A percentile compares a stretch with the other conserved stretches of the same genome.
These are phyloP conservation scores for Diplodia intermedia DNA, from an alignment of 2,329 filamentous ascomycete species.

Conservation along the genomic window DNA sequence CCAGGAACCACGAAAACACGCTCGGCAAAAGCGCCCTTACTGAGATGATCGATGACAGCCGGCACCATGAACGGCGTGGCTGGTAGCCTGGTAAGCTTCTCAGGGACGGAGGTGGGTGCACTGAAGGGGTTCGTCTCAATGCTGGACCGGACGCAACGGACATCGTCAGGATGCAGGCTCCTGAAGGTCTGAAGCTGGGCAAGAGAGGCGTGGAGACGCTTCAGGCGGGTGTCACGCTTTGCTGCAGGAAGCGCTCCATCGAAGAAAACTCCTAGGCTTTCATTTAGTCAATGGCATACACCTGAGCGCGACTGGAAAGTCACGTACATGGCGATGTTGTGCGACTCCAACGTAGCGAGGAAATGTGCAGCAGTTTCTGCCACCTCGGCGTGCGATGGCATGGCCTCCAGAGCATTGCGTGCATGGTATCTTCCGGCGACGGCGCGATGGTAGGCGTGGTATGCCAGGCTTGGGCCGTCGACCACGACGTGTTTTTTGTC, in stretches of 20 bases:
- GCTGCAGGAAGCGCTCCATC: constrained; percentile 77
- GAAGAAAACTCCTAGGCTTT: constrained; percentile 76
- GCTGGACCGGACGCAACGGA: constrained; percentile 38
- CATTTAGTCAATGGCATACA: constrained; percentile 34
- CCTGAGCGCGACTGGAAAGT: background rate
- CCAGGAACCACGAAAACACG: constrained; percentile 71
- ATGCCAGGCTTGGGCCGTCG: constrained; percentile 32
- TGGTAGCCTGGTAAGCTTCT: constrained; percentile 47
- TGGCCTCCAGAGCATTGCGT: constrained; percentile 26
- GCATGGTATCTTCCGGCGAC: constrained; percentile 26
- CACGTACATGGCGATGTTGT: constrained; percentile 68
- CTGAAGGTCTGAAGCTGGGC: constrained; percentile 61
- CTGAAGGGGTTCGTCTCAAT: constrained; percentile 37
- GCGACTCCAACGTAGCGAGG: constrained; percentile 64
- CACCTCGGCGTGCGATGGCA: constrained; percentile 68
- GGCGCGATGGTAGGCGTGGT: constrained; percentile 30
- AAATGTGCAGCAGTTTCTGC: constrained; percentile 62
- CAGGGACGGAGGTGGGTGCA: constrained; percentile 36
- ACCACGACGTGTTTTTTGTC: constrained; percentile 21
- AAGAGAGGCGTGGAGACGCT: constrained; percentile 66
- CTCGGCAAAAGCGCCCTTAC: constrained; percentile 50
- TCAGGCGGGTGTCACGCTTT: constrained; percentile 69
- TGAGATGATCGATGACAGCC: constrained; percentile 74
- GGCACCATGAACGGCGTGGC: constrained; percentile 77
- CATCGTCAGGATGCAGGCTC: constrained; percentile 30